Base-by-base conservation (phyloP, 805 yeast species). In the Zygosaccharomyces pseudorouxii region DNA sequence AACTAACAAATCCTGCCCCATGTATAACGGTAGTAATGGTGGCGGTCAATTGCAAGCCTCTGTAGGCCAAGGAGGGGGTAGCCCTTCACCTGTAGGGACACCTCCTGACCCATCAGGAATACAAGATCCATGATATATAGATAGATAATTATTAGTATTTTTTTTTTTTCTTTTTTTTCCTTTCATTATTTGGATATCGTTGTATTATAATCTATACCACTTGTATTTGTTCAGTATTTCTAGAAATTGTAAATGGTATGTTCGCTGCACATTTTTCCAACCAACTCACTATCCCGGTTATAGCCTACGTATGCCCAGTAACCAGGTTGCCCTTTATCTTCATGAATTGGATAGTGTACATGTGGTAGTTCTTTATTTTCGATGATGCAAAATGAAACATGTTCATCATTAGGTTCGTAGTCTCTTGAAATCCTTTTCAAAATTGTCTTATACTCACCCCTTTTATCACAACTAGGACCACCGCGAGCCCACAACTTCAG, bases 1-100 rank as follows among this genome's bases (percentile, higher is more conserved):
- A 64, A 92, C 99, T 2, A 89, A 89, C 64, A 76, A 75, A 54
- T 72, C 92, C 1, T 92, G 99, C 70, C 99, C 98, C 12, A 76
- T 89, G 78, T 92, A 86, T 63, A 80, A 78, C 52, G 81, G 78
- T 50, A 51, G 48, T 38, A 35, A 37, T 29, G 44, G 44, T 2
- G 44, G 44, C 5, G 36, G 44, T 10, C 44, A 41, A 16, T 16
- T 41, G 18, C 44, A 41, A 12, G 10, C 37, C 18, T 41, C 44
- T 18, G n/a, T 23, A n/a, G 28, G 44, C 8, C 27, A 20, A 12
- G 36, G 28, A 14, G n/a, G 10, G 28, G 25, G 37, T 11, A 41
- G 44, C 23, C 36, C 27, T 16, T 41, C 44, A 11, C 27, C 44
- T 18, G 44, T 14, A 19, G 44, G 44, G 6, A 18, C 44, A 23